Percentiles rank a stretch among this genome's conserved stretches.
Evolutionary conservation across 345 rosid species (phyloP).

Genomic region (Hirschfeldia incana): DNA sequence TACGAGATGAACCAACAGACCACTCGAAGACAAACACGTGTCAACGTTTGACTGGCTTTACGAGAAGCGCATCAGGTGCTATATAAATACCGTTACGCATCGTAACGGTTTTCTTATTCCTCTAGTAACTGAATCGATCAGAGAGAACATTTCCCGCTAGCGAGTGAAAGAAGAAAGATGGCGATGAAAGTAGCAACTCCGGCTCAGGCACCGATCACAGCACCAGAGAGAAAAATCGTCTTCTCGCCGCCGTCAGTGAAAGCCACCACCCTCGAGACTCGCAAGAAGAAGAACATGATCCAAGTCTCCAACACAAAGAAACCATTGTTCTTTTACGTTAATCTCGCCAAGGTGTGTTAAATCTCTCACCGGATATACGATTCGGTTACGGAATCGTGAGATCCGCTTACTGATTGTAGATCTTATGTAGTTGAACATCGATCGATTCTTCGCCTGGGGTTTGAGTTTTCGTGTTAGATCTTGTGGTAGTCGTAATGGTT

Average conservation of each 20-base stretch:
- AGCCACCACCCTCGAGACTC: constrained; percentile 27
- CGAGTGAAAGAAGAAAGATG: constrained; percentile 5
- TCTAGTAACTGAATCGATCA: constrained; percentile 19
- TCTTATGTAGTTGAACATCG: neutral
- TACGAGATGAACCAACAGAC: no score
- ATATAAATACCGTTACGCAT: constrained; percentile 32
- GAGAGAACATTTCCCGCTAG: neutral
- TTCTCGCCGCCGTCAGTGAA: neutral
- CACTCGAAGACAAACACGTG: constrained; percentile 25
- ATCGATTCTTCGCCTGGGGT: neutral
- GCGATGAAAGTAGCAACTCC: constrained; percentile 44
- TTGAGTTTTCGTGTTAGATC: neutral
- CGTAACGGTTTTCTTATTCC: constrained; percentile 33
- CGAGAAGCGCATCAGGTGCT: neutral
- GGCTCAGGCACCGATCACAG: constrained; percentile 33
- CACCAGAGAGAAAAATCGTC: constrained; percentile 33
- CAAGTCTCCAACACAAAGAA: constrained; percentile 72
- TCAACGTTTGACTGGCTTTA: constrained; percentile 3
- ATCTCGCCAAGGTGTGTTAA: constrained; percentile 55
- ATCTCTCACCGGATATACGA: neutral
- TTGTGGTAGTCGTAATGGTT: neutral
- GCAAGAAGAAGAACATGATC: constrained; percentile 62
- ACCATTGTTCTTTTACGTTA: constrained; percentile 67
- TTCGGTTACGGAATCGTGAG: neutral
- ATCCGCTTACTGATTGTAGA: neutral